Evolutionary conservation across 495 filamentous ascomycete genomes (phyloP).

Genomic region (Viridothelium virens): DNA sequence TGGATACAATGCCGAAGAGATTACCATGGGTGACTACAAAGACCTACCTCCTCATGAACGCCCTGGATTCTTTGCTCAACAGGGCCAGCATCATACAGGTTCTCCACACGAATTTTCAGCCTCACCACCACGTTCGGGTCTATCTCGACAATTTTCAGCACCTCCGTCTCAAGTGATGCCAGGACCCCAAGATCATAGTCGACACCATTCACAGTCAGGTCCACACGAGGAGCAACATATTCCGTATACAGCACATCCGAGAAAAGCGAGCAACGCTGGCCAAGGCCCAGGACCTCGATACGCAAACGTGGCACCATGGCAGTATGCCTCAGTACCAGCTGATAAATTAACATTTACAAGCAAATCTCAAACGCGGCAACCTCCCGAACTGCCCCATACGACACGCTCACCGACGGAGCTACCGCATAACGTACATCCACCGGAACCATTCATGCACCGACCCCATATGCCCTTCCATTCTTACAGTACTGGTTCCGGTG

Average conservation of each 20-base stretch:
- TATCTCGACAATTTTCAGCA: background rate
- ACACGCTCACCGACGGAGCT: constrained; percentile 17
- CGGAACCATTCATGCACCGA: background rate
- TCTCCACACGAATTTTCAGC: background rate
- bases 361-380: constrained; percentile 22
- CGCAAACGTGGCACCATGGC: constrained; percentile 21
- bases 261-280: constrained; percentile 5
- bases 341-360: constrained; percentile 32
- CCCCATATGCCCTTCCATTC: constrained; percentile 10
- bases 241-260: constrained; percentile 16
- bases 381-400: constrained; percentile 9
- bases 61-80: constrained; percentile 29
- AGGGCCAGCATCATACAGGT: constrained; percentile 18
- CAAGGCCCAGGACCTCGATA: constrained; percentile 18
- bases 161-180: constrained; percentile 4
- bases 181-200: constrained; percentile 10
- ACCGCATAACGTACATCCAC: constrained; percentile 15
- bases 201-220: constrained; percentile 10
- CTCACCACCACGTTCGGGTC: constrained; percentile 10
- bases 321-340: constrained; percentile 30
- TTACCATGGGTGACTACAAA: constrained; percentile 32
- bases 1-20: constrained; percentile 15
- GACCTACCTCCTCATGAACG: constrained; percentile 35
- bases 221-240: constrained; percentile 1
- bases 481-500: background rate